Base-by-base conservation (phyloP, 2,329 filamentous ascomycete species). In the Pyricularia grisea region DNA sequence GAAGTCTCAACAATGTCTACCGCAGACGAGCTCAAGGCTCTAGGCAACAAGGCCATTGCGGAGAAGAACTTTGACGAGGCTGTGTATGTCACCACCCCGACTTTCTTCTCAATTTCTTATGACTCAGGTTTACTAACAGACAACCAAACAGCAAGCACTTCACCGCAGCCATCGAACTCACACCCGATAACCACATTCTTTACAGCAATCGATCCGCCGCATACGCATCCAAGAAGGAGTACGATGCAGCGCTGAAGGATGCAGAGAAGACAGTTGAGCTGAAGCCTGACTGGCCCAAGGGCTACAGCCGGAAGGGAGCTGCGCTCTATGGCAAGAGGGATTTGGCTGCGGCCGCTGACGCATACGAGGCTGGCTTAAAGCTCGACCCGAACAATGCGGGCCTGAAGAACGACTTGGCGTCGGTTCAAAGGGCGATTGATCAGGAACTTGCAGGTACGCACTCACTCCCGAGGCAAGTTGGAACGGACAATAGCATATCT, bases 281-380 rank as follows among this genome's bases (percentile, higher is more conserved):
- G 79, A 98, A 99, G 85, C 91, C 94, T 14, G 95, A 98, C 84
- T 99, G 95, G 95, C 89, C 93, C 70, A 98, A 98, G 82, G 95
- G 95, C 73, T 97, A 93, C 91, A 90, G 92, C 70, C 90, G 95
- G 71, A 97, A 97, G 80, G 95, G 94, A 73, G 90, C 93, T 72
- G 95, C 95, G 69, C 85, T 94, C 42, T 95, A 97, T 79, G 95
- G 95, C 65, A 83, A 90, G 70, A 92, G 94, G 67, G 93, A 99
- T 78, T 85, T 98, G 27, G 83, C 95, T 67, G 91, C 88, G 66
- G 93, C 95, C 42, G 87, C 90, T 72, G 93, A 97, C 75, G 93
- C 96, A 27, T 99, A 96, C 79, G 92, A 97, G 76, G 88, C 96
- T 78, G 95, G 94, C n/a, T 84, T 97, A 74, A 97, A 97, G 84